phyloP scores from a whole-genome alignment of 2,329 filamentous ascomycete species.

The Anisogramma anomala region DNA sequence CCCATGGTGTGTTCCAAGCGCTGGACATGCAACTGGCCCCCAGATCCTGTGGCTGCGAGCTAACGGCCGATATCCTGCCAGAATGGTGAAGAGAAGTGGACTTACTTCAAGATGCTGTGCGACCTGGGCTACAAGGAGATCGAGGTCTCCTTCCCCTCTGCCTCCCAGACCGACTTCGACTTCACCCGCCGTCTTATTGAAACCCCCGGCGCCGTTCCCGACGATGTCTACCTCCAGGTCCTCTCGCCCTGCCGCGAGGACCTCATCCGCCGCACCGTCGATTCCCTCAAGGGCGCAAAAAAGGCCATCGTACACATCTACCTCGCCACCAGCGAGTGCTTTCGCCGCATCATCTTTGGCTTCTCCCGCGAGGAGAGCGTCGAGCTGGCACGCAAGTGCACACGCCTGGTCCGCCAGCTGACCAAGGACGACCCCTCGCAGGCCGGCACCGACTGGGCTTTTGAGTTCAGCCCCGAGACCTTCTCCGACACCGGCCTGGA shows the following conservation, averaged over 20 bases:
- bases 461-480: conserved; percentile 74
- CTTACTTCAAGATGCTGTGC: conserved; percentile 88
- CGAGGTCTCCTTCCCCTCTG: conserved; percentile 89
- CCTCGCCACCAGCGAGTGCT: conserved; percentile 90
- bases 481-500: conserved; percentile 87
- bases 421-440: conserved; percentile 64
- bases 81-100: conserved; percentile 91
- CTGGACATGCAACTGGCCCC: not conserved
- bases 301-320: conserved; percentile 94
- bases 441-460: conserved; percentile 56
- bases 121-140: conserved; percentile 96
- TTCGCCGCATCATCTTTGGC: conserved; percentile 81
- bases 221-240: conserved; percentile 86
- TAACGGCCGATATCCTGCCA: conserved; percentile 24
- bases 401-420: conserved; percentile 75
- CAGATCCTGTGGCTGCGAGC: not conserved
- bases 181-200: conserved; percentile 81
- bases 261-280: conserved; percentile 78
- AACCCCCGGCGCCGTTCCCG: conserved; percentile 70
- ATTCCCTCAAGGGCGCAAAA: conserved; percentile 78
- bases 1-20: conserved; percentile 59
- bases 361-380: conserved; percentile 74
- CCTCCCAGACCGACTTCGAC: conserved; percentile 91
- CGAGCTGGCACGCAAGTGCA: conserved; percentile 72
- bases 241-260: conserved; percentile 86